Evolutionary conservation across 2,329 filamentous ascomycete species (phyloP), one percentile per base, ranked within the genome.

Genomic region (Xylogone sp.): DNA sequence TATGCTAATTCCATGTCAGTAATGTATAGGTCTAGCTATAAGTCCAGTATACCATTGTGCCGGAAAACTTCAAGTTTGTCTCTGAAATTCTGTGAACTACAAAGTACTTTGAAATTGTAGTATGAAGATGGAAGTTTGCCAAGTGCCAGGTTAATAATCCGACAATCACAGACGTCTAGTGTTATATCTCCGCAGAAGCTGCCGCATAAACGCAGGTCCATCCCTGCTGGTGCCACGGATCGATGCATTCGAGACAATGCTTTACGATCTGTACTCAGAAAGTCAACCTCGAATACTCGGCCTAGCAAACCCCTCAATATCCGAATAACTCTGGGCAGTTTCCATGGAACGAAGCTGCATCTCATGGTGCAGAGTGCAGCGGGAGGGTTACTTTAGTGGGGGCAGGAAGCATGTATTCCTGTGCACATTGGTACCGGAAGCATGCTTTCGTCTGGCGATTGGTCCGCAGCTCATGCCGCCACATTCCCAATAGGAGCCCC

Each of bases 1-100:
- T 49, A 47, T 59, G 55, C 55, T 57, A 16, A 39, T 16, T 39
- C 13, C 34, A 39, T 9, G 34, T 39, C n/a, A 39, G 34, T 16
- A 39, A 18, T 5, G 8, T 16, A 39, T 39, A 39, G 5, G n/a
- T 39, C 13, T 39, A 18, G n/a, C n/a, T n/a, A n/a, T n/a, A 18
- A 39, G n/a, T 16, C 5, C 4, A 16, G 12, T 16, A 39, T 39
- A 39, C 34, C 34, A 39, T 39, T 39, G n/a, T n/a, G n/a, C n/a
- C n/a, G n/a, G n/a, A n/a, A n/a, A n/a, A n/a, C n/a, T n/a, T n/a
- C n/a, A n/a, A n/a, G n/a, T n/a, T n/a, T n/a, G n/a, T n/a, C n/a
- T n/a, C n/a, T n/a, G 34, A 39, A 7, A 16, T 16, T 39, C n/a
- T 39, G 8, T 16, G n/a, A 39, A 39, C n/a, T 39, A 16, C 34